These are phyloP conservation scores for Terfezia boudieri DNA, from an alignment of 495 filamentous ascomycete species.

Conservation along the genomic window DNA sequence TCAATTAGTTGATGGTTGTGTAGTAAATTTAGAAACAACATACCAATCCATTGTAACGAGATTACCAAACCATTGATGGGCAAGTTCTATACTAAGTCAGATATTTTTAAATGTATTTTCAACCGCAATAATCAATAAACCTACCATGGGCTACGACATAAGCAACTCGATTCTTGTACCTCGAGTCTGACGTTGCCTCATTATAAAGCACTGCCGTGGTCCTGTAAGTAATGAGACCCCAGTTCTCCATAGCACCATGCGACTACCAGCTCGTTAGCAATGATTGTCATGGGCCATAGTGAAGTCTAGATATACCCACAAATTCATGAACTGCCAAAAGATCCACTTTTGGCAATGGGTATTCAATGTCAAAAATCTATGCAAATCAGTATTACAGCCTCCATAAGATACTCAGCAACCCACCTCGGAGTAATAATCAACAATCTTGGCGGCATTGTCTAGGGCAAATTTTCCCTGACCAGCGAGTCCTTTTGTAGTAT, in stretches of 20 bases:
- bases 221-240: conserved; percentile 90
- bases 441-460: conserved; percentile 63
- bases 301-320: conserved; percentile 25
- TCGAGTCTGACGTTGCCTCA: conserved; percentile 66
- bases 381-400: not conserved
- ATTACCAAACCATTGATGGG: conserved; percentile 98
- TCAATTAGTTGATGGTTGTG: conserved; percentile 33
- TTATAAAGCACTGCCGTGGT: conserved; percentile 86
- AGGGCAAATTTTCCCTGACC: conserved; percentile 72
- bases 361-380: conserved; percentile 71
- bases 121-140: not conserved
- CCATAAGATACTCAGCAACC: not conserved
- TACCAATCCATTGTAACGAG: conserved; percentile 63
- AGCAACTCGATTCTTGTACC: conserved; percentile 73
- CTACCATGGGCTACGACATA: conserved; percentile 70
- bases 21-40: not conserved
- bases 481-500: conserved; percentile 76
- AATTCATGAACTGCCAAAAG: conserved; percentile 94
- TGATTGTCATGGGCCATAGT: conserved; percentile 18
- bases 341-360: conserved; percentile 87
- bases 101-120: not conserved
- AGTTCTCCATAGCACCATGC: conserved; percentile 45
- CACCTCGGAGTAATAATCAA: conserved; percentile 84
- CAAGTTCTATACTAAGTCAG: conserved; percentile 36
- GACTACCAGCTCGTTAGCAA: conserved; percentile 10